phyloP scores from a whole-genome alignment of 2,329 filamentous ascomycete genomes.

The Tolypocladium inflatum region DNA sequence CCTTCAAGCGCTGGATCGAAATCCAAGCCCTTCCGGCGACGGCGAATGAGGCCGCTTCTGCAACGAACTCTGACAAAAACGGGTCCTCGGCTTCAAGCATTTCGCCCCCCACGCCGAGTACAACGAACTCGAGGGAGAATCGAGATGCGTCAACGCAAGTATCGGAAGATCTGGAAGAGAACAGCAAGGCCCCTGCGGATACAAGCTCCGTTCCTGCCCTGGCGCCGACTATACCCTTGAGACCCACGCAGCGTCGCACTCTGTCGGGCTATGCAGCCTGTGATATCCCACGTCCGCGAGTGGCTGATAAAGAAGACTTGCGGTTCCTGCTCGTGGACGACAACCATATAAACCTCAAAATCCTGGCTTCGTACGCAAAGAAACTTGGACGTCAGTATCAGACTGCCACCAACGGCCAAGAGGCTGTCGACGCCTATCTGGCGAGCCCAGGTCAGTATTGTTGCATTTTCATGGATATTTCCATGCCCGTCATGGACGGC shows the following conservation, averaged over 20 bases:
- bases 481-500: constrained; percentile 44
- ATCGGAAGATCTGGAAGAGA: not conserved
- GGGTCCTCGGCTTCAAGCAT: not conserved
- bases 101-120: too few relatives aligned
- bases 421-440: constrained; percentile 15
- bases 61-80: not conserved
- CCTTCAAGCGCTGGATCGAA: not conserved
- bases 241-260: too few relatives aligned
- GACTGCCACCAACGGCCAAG: constrained; percentile 15
- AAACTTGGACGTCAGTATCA: constrained; percentile 13
- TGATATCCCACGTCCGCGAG: not conserved
- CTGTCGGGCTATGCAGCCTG: not conserved
- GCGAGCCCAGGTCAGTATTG: constrained; percentile 6
- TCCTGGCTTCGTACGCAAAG: constrained; percentile 17
- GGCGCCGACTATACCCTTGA: not conserved
- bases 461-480: constrained; percentile 34
- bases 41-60: not conserved
- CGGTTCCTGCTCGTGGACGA: constrained; percentile 22
- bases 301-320: not conserved
- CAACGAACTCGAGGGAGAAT: not conserved
- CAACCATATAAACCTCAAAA: constrained; percentile 25
- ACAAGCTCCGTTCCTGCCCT: not conserved
- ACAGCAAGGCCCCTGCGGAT: not conserved
- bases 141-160: not conserved
- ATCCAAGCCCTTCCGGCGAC: not conserved